These are phyloP conservation scores for Cucumis cinereus DNA, from an alignment of 306 rosid species.

Conservation along the genomic window DNA sequence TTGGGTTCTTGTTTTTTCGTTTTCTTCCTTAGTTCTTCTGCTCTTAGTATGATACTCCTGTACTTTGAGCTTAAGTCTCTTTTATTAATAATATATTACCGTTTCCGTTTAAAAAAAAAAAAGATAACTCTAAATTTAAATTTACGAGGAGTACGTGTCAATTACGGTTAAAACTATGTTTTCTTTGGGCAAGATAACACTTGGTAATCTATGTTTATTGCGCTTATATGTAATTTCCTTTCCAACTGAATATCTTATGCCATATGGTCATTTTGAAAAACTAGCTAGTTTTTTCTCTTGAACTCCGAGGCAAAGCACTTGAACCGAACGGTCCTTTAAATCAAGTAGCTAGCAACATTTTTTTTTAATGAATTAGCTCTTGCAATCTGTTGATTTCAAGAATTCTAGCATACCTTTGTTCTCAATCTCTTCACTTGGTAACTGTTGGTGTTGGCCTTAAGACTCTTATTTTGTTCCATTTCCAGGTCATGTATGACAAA, in stretches of 20 bases:
- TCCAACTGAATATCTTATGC: background rate
- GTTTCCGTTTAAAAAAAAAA: too few relatives aligned
- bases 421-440: background rate
- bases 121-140: background rate
- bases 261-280: background rate
- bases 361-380: background rate
- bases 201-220: background rate
- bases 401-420: background rate
- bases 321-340: background rate
- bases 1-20: too few relatives aligned
- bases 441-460: background rate
- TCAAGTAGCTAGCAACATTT: background rate
- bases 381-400: background rate
- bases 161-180: too few relatives aligned
- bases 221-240: background rate
- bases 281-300: background rate
- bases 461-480: conserved; percentile 6
- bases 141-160: too few relatives aligned
- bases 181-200: background rate
- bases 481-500: conserved; percentile 85
- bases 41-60: too few relatives aligned
- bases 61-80: too few relatives aligned
- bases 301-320: background rate
- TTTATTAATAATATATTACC: too few relatives aligned
- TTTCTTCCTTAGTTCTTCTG: too few relatives aligned